These are phyloP conservation scores for Trametes hirsuta DNA, from an alignment of 1,284 basidiomycete genomes.

Conservation along the genomic window DNA sequence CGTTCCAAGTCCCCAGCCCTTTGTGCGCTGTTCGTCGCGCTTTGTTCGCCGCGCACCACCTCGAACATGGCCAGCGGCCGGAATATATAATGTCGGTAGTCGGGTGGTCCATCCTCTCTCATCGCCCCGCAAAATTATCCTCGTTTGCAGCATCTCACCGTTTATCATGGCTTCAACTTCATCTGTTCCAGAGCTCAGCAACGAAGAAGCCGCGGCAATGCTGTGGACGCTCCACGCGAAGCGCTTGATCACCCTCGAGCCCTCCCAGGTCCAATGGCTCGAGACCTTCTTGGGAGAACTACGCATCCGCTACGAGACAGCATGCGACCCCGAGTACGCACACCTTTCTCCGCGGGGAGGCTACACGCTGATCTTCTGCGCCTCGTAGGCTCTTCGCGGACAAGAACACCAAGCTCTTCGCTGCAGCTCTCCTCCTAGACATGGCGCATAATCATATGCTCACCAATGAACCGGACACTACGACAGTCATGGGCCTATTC, in stretches of 20 bases:
- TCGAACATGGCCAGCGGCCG: too few relatives aligned
- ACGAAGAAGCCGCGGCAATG: not conserved
- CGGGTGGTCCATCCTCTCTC: too few relatives aligned
- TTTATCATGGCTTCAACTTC: not conserved
- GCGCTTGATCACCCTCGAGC: not conserved
- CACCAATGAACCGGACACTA: too few relatives aligned
- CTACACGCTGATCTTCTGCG: not conserved
- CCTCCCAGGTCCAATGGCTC: not conserved
- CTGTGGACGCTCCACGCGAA: not conserved
- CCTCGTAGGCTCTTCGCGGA: not conserved
- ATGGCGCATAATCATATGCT: too few relatives aligned
- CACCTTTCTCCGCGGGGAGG: not conserved
- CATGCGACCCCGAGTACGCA: not conserved
- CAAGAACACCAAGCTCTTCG: not conserved
- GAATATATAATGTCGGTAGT: too few relatives aligned
- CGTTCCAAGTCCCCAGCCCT: too few relatives aligned
- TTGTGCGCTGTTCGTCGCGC: too few relatives aligned
- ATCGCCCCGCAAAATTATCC: too few relatives aligned
- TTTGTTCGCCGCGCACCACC: too few relatives aligned
- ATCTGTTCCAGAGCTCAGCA: not conserved
- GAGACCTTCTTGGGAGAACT: not conserved
- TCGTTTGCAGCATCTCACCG: too few relatives aligned
- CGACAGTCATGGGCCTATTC: not conserved
- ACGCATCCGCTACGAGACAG: not conserved
- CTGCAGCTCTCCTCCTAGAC: not conserved